Evolutionary conservation across 1,284 basidiomycete genomes (phyloP).

Genomic region (Porodaedalea pini): DNA sequence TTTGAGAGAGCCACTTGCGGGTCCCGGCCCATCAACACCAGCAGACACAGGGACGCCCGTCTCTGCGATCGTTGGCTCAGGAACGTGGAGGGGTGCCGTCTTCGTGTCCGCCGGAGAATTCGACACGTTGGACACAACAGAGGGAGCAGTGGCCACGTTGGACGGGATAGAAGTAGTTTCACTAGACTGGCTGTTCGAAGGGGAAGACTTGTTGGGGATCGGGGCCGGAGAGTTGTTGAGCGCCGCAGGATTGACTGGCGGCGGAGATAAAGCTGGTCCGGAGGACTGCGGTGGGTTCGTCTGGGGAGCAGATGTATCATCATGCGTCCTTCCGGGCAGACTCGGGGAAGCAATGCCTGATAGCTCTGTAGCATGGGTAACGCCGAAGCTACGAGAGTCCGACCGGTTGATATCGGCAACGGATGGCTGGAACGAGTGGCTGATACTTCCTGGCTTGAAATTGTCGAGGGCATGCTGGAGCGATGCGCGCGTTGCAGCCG

Average conservation of each 20-base stretch:
- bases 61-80: conserved; percentile 56
- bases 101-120: conserved; percentile 29
- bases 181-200: conserved; percentile 6
- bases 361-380: conserved; percentile 73
- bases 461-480: conserved; percentile 73
- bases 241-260: conserved; percentile 45
- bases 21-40: conserved; percentile 54
- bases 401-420: conserved; percentile 58
- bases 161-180: conserved; percentile 12
- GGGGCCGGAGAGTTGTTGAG: conserved; percentile 57
- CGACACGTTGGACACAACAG: background rate
- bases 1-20: conserved; percentile 57
- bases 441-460: conserved; percentile 63
- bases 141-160: conserved; percentile 1
- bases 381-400: conserved; percentile 75
- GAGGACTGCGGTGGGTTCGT: conserved; percentile 4
- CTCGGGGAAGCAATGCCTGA: conserved; percentile 48
- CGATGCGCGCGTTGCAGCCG: conserved; percentile 66
- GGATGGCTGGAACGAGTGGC: conserved; percentile 42
- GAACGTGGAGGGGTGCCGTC: conserved; percentile 29
- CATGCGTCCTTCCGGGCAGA: conserved; percentile 24
- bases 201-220: conserved; percentile 35
- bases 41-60: conserved; percentile 55
- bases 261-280: conserved; percentile 26
- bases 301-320: conserved; percentile 14